A percentile compares a stretch with the other conserved stretches of the same genome.
phyloP scores from a whole-genome alignment of 179 eudicot species.

The Camellia oleifera region DNA sequence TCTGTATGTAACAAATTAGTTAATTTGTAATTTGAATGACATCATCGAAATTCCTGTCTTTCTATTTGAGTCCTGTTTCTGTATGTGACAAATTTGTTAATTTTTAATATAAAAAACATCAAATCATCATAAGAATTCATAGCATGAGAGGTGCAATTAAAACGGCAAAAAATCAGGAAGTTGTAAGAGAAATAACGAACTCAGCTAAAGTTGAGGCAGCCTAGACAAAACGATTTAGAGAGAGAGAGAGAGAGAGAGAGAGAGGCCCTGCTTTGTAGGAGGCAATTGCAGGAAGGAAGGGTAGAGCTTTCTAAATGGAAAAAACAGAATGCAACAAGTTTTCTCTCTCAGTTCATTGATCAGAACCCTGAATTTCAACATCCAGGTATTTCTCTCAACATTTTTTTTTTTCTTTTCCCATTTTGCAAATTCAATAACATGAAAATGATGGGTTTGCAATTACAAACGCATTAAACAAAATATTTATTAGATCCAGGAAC shows the following conservation, averaged over 20 bases:
- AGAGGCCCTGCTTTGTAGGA: constrained; percentile 25
- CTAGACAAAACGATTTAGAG: neutral
- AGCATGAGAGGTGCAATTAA: neutral
- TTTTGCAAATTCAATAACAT: neutral
- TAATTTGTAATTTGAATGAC: no score
- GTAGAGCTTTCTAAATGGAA: constrained; percentile 13
- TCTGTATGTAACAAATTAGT: no score
- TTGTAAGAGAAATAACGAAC: neutral
- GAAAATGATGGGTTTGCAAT: neutral
- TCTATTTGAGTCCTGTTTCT: no score
- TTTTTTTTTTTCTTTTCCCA: neutral
- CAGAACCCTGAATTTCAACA: constrained; percentile 10
- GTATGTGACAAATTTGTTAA: no score
- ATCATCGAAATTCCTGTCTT: no score
- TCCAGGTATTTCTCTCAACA: constrained; percentile 18
- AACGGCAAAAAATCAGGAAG: neutral
- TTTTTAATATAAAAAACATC: no score
- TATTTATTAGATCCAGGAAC: no score
- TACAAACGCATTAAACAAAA: neutral
- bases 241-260: constrained; percentile 9
- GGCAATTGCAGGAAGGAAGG: constrained; percentile 12
- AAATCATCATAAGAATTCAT: no score
- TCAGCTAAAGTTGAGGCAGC: constrained; percentile 3
- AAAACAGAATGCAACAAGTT: constrained; percentile 12
- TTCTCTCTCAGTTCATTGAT: constrained; percentile 16